phyloP scores from a whole-genome alignment of 108 stramenopile genomes.

The Thalassiosira profunda region DNA sequence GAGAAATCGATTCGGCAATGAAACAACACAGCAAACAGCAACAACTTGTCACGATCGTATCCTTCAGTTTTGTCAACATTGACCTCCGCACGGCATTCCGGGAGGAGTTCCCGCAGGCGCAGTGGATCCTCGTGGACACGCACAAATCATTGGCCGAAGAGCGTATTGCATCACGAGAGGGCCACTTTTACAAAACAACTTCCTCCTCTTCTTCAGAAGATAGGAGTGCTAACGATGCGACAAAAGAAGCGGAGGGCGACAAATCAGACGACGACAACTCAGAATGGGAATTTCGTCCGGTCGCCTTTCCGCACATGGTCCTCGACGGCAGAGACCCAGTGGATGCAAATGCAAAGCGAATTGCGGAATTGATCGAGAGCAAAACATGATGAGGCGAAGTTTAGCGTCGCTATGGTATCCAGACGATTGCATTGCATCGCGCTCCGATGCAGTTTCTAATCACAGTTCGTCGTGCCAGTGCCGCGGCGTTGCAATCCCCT shows the following conservation, averaged over 20 bases:
- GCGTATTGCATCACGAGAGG: conserved; percentile 60
- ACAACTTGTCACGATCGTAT: conserved; percentile 31
- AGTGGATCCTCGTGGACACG: conserved; percentile 69
- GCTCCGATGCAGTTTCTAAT: no score
- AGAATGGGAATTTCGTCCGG: conserved; percentile 75
- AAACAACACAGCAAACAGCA: conserved; percentile 8
- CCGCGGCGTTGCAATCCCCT: no score
- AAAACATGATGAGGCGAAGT: no score
- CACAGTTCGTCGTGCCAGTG: no score
- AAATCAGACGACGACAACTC: conserved; percentile 37
- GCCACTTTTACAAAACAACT: conserved; percentile 72
- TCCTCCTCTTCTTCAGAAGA: not conserved
- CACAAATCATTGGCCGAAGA: conserved; percentile 43
- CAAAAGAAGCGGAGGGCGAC: conserved; percentile 6
- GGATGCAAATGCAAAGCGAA: conserved; percentile 41
- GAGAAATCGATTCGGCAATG: conserved; percentile 14
- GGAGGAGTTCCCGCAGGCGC: conserved; percentile 52
- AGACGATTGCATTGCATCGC: no score
- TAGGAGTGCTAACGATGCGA: not conserved
- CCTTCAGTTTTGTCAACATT: conserved; percentile 76
- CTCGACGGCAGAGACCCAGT: conserved; percentile 52
- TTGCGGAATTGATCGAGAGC: no score
- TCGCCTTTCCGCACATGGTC: conserved; percentile 51
- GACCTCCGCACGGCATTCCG: conserved; percentile 60
- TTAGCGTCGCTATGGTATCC: no score